phyloP scores from a whole-genome alignment of 805 yeast genomes.

The Yamadazyma insecticola region DNA sequence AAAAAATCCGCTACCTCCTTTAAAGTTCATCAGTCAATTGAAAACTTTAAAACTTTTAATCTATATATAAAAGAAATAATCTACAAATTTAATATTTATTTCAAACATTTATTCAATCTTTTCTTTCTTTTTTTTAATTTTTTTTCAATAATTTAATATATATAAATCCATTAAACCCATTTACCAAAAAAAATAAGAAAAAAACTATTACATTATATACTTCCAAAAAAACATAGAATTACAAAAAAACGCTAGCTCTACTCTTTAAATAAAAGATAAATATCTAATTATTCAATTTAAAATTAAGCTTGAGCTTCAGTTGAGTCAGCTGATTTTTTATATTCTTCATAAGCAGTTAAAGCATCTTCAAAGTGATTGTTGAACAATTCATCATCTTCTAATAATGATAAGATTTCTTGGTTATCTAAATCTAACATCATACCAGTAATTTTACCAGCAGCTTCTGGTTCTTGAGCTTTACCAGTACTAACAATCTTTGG shows the following conservation, averaged over 20 bases:
- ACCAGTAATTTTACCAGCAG: slow-evolving; percentile 98
- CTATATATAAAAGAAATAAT: too few species aligned
- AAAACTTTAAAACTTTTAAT: too few species aligned
- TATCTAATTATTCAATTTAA: slow-evolving; percentile 6
- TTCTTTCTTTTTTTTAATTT: slow-evolving; percentile 12
- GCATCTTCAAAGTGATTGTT: slow-evolving; percentile 93
- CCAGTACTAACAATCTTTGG: slow-evolving; percentile 85
- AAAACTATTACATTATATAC: slow-evolving; percentile 18
- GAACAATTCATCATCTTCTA: slow-evolving; percentile 87
- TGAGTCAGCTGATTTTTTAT: slow-evolving; percentile 56
- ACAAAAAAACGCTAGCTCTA: slow-evolving; percentile 11
- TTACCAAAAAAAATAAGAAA: slow-evolving; percentile 11
- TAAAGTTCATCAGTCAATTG: too few species aligned
- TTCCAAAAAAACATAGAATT: slow-evolving; percentile 10
- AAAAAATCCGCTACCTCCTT: too few species aligned
- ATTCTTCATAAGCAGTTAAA: slow-evolving; percentile 86
- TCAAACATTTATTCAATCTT: slow-evolving; percentile 14
- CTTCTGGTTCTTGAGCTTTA: slow-evolving; percentile 85
- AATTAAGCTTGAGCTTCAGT: slow-evolving; percentile 8
- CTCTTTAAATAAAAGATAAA: slow-evolving; percentile 9
- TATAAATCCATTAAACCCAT: slow-evolving; percentile 22
- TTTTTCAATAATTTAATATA: slow-evolving; percentile 14
- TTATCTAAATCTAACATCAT: slow-evolving; percentile 96
- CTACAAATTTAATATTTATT: slow-evolving; percentile 1
- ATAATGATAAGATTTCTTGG: slow-evolving; percentile 80